These are phyloP conservation scores for Metschnikowia picachoensis DNA, from an alignment of 805 yeast genomes.

Conservation along the genomic window DNA sequence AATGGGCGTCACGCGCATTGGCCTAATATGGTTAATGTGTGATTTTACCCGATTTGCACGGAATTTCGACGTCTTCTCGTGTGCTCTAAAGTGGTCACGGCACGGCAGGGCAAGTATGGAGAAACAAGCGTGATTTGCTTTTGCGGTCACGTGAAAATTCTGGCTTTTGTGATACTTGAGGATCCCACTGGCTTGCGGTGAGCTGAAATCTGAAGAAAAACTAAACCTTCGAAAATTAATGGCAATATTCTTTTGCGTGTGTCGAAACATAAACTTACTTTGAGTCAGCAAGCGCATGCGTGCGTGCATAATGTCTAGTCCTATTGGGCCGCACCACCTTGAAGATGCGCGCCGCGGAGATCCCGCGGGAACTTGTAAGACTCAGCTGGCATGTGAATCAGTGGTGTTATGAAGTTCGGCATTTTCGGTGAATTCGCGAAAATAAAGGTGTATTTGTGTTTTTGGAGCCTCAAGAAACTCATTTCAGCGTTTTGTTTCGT, in stretches of 20 bases:
- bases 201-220: not conserved
- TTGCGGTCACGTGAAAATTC: not conserved
- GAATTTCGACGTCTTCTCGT: too few species aligned
- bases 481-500: too few species aligned
- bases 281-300: conserved; percentile 8
- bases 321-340: not conserved
- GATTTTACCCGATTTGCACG: too few species aligned
- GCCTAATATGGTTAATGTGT: too few species aligned
- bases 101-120: not conserved
- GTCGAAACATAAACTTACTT: not conserved
- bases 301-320: conserved; percentile 6
- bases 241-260: not conserved
- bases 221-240: not conserved
- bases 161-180: not conserved
- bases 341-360: conserved; percentile 1
- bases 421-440: not conserved
- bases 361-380: conserved; percentile 3
- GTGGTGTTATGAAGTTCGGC: not conserved
- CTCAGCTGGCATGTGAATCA: too few species aligned
- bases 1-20: conserved; percentile 76
- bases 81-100: not conserved
- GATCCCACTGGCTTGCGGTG: not conserved
- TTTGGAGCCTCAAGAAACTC: too few species aligned
- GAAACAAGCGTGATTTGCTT: not conserved
- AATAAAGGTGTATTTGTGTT: too few species aligned